Conservation (phyloP, 805 yeast species). For the Zygosaccharomyces gambellarensis region DNA sequence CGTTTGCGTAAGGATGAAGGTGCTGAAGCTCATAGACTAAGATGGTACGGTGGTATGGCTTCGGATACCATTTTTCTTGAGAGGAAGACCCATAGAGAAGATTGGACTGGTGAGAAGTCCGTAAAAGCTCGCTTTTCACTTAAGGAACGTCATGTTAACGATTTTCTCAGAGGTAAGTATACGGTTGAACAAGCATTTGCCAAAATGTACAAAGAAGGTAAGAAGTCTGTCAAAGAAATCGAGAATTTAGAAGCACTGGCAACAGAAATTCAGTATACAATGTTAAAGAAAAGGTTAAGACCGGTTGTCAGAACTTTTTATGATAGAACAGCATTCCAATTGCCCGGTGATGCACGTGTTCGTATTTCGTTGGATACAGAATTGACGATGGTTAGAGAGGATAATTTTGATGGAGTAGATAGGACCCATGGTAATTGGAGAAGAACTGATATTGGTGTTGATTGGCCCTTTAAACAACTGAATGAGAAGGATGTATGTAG, state of each 20-base stretch:
- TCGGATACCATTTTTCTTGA: slow-evolving; percentile 91
- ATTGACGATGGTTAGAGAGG: slow-evolving; percentile 95
- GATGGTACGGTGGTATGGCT: slow-evolving; percentile 99
- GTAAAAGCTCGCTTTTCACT: slow-evolving; percentile 94
- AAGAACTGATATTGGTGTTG: slow-evolving; percentile 96
- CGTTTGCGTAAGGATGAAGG: slow-evolving; percentile 95
- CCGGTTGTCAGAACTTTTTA: slow-evolving; percentile 96
- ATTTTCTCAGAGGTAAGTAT: slow-evolving; percentile 74
- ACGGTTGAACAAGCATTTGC: slow-evolving; percentile 89
- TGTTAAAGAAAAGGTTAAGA: slow-evolving; percentile 74
- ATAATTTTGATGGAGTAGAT: slow-evolving; percentile 87
- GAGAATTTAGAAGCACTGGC: slow-evolving; percentile 91
- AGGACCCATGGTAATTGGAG: slow-evolving; percentile 95
- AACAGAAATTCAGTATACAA: slow-evolving; percentile 85
- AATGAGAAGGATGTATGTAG: slow-evolving; percentile 82
- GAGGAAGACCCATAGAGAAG: slow-evolving; percentile 97
- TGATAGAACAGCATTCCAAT: slow-evolving; percentile 97
- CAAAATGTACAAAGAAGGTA: slow-evolving; percentile 88
- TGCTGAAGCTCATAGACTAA: slow-evolving; percentile 94
- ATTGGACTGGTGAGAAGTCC: slow-evolving; percentile 99
- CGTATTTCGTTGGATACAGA: slow-evolving; percentile 98
- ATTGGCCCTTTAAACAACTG: slow-evolving; percentile 87
- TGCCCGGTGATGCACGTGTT: slow-evolving; percentile 98
- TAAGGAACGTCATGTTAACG: slow-evolving; percentile 86
- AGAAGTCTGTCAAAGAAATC: slow-evolving; percentile 79